Base-by-base conservation (phyloP, 148 eudicot genomes). In the Diospyros lotus region DNA sequence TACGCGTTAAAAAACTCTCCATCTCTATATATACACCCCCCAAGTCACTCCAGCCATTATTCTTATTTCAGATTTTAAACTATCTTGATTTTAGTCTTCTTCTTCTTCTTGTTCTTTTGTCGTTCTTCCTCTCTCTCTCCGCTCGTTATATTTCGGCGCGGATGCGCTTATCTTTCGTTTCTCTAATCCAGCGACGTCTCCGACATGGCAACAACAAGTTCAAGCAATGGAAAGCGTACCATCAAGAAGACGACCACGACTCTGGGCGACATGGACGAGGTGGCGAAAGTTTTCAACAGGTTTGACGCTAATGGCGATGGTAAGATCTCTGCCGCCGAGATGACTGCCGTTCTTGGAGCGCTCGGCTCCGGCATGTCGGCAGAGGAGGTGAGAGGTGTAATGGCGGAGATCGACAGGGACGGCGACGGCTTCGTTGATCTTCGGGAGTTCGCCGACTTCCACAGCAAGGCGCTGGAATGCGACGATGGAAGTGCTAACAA, bases 241-340 rank as follows among this genome's bases (percentile, higher is more conserved):
- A 0, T 28, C 28, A 28, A 28, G 28, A 28, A 40, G 2, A 18
- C 71, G 5, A 4, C 0, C 9, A 48, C 56, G 6, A 48, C 71
- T 38, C 58, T 68, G 7, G 71, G 71, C 71, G 17, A 12, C 61
- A 39, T 54, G 61, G 73, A 69, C 28, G 73, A 69, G 4, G 73
- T 69, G 61, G 18, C 3, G 61, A 54, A 69, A 28, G 13, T 77
- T 3, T 77, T 77, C 79, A 43, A 52, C 58, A 77, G 62, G 28
- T 76, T 76, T 59, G 79, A 76, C 73, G 48, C 46, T 4, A 69
- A 76, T 44, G 73, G 79, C 2, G 79, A 77, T 63, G 79, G 79
- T 1, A 77, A 77, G 66, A 77, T 77, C 74, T 77, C 79, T 53
- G 43, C 58, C 62, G 48, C 74, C 9, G 79, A 77, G 43, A 58